These are phyloP conservation scores for Trametes cingulata DNA, from an alignment of 768 basidiomycete species.

Conservation along the genomic window DNA sequence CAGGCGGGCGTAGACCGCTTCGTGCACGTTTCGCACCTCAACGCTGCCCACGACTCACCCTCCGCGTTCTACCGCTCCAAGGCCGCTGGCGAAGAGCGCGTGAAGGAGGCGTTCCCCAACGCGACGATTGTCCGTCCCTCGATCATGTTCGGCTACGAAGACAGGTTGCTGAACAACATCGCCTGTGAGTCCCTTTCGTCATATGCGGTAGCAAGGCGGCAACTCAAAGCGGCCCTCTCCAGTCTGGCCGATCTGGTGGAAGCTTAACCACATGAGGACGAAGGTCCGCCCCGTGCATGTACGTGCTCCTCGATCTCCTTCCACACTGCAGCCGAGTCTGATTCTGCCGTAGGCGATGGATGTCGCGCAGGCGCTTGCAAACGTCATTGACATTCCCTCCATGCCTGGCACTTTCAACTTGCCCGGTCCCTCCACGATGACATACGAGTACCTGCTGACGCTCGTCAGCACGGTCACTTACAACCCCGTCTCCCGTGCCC, in stretches of 20 bases:
- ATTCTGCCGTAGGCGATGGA: slow-evolving; percentile 70
- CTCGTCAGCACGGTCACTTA: slow-evolving; percentile 82
- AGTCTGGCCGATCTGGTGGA: slow-evolving; percentile 95
- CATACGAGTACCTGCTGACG: slow-evolving; percentile 77
- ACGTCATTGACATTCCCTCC: slow-evolving; percentile 65
- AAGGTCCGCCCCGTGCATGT: slow-evolving; percentile 84
- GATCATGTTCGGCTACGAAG: slow-evolving; percentile 91
- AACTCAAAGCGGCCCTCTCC: background rate
- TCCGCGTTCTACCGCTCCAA: slow-evolving; percentile 90
- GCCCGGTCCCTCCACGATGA: slow-evolving; percentile 86
- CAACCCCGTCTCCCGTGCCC: slow-evolving; percentile 68
- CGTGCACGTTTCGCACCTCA: slow-evolving; percentile 94
- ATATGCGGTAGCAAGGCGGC: background rate
- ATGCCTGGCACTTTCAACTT: slow-evolving; percentile 72
- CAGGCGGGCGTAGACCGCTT: slow-evolving; percentile 79
- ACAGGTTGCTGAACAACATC: slow-evolving; percentile 90
- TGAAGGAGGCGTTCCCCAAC: slow-evolving; percentile 77
- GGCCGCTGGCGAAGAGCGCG: slow-evolving; percentile 84
- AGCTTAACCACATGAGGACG: slow-evolving; percentile 86
- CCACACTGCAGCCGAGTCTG: slow-evolving; percentile 16
- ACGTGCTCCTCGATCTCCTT: slow-evolving; percentile 18
- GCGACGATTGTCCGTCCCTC: slow-evolving; percentile 90
- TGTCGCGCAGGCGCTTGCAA: slow-evolving; percentile 89
- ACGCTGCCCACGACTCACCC: slow-evolving; percentile 75
- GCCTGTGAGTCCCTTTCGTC: slow-evolving; percentile 59